A percentile compares a stretch with the other conserved stretches of the same genome.
phyloP scores from a whole-genome alignment of 176 grass and related monocot genomes.

The Areca catechu region DNA sequence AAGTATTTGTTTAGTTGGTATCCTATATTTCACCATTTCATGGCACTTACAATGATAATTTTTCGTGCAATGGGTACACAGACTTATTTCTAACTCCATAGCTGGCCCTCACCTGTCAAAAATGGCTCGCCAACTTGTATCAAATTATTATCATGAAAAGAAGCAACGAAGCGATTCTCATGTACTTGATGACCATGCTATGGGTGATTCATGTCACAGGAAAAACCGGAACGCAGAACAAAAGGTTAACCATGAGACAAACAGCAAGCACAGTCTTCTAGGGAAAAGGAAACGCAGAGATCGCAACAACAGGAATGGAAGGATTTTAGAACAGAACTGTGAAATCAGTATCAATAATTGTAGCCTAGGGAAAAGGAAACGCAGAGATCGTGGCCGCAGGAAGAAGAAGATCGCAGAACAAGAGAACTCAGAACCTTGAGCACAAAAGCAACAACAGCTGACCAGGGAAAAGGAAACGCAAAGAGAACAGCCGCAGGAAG shows the following conservation, averaged over 20 bases:
- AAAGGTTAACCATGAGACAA: background rate
- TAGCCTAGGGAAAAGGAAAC: too few relatives aligned
- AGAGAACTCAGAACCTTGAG: too few relatives aligned
- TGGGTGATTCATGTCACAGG: conserved; percentile 2
- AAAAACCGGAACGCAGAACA: background rate
- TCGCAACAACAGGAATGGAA: background rate
- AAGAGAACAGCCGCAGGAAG: too few relatives aligned
- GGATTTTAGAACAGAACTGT: too few relatives aligned
- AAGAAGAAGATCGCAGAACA: too few relatives aligned
- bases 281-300: conserved; percentile 24
- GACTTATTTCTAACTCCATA: conserved; percentile 12
- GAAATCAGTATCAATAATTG: too few relatives aligned
- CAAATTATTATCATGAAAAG: conserved; percentile 15
- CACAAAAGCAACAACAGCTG: too few relatives aligned
- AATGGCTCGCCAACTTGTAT: conserved; percentile 7
- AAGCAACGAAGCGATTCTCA: background rate
- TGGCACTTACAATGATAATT: background rate
- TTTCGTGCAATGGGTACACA: background rate
- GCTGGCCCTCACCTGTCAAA: conserved; percentile 12
- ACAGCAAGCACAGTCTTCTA: background rate
- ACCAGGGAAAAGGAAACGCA: too few relatives aligned
- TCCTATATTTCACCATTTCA: background rate
- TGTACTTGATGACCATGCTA: conserved; percentile 1
- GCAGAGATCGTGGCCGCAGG: too few relatives aligned
- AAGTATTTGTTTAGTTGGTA: background rate